Percentiles rank a stretch among this genome's conserved stretches.
phyloP scores from a whole-genome alignment of 208 protist genomes.

The Acanthamoeba triangularis region DNA sequence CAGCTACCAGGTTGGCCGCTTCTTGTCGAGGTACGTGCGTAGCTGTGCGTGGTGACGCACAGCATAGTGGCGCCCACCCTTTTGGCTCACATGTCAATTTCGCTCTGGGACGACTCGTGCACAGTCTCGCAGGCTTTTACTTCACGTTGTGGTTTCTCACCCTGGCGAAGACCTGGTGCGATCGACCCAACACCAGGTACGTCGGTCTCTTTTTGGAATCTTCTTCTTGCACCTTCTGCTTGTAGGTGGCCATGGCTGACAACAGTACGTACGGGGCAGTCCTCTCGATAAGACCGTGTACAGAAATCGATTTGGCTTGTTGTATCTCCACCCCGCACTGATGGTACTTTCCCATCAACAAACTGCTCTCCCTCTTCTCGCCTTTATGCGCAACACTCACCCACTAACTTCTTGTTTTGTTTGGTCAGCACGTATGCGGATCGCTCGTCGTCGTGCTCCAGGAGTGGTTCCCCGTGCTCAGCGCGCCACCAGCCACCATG shows the following conservation, averaged over 20 bases:
- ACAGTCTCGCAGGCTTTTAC: conserved; percentile 23
- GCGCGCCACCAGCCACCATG: neutral
- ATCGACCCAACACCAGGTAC: conserved; percentile 43
- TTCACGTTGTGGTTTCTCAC: conserved; percentile 38
- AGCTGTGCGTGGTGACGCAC: neutral
- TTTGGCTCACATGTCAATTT: neutral
- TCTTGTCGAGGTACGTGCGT: neutral
- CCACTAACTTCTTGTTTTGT: neutral
- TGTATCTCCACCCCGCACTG: conserved; percentile 14
- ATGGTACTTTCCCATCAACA: neutral
- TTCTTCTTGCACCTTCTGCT: neutral
- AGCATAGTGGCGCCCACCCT: neutral
- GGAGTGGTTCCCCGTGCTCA: neutral
- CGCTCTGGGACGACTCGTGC: neutral
- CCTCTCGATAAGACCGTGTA: conserved; percentile 23
- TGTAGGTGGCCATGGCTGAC: neutral
- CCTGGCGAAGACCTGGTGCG: conserved; percentile 46
- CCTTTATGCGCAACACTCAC: neutral
- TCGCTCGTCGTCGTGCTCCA: neutral
- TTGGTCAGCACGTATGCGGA: neutral
- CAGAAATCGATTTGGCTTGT: conserved; percentile 11
- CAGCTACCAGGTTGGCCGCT: conserved; percentile 3
- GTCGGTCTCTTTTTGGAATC: neutral
- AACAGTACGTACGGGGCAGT: neutral
- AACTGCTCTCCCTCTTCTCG: no score